Evolutionary conservation across 139 green algal genomes (phyloP).

Genomic region (Picochlorum sp.): DNA sequence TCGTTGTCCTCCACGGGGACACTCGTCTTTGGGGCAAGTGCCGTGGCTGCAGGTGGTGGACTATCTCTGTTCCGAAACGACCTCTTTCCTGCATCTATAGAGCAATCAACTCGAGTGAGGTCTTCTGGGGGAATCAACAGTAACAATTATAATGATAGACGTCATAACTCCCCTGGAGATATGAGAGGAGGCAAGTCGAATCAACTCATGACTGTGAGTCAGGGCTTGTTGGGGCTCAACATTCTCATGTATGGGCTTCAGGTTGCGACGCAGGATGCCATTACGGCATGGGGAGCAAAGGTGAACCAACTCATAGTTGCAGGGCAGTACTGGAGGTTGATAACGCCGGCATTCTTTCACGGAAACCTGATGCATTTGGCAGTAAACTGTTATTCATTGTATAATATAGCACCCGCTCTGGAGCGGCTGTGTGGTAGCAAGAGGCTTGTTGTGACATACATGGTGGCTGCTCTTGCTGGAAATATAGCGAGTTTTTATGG

Average conservation of each 20-base stretch:
- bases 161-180: no score
- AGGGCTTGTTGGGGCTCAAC: slow-evolving; percentile 6
- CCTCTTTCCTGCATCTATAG: no score
- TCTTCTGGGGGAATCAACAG: no score
- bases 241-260: slow-evolving; percentile 4
- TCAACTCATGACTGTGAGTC: slow-evolving; percentile 3
- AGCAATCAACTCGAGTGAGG: no score
- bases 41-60: no score
- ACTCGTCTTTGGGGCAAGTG: no score
- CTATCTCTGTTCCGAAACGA: no score
- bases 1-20: no score
- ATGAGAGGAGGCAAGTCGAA: neutral
- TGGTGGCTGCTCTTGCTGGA: slow-evolving; percentile 28
- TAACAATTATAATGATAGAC: no score
- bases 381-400: slow-evolving; percentile 40
- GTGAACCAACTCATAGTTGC: slow-evolving; percentile 54
- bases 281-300: slow-evolving; percentile 29
- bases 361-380: slow-evolving; percentile 55
- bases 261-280: slow-evolving; percentile 1
- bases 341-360: slow-evolving; percentile 69
- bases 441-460: slow-evolving; percentile 33
- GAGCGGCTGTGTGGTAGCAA: slow-evolving; percentile 27
- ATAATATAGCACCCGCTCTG: slow-evolving; percentile 27
- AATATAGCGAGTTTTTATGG: slow-evolving; percentile 32
- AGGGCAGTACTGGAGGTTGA: slow-evolving; percentile 63